Evolutionary conservation across 1,139 yeast genomes (phyloP).

Genomic region (Geotrichum fermentans): DNA sequence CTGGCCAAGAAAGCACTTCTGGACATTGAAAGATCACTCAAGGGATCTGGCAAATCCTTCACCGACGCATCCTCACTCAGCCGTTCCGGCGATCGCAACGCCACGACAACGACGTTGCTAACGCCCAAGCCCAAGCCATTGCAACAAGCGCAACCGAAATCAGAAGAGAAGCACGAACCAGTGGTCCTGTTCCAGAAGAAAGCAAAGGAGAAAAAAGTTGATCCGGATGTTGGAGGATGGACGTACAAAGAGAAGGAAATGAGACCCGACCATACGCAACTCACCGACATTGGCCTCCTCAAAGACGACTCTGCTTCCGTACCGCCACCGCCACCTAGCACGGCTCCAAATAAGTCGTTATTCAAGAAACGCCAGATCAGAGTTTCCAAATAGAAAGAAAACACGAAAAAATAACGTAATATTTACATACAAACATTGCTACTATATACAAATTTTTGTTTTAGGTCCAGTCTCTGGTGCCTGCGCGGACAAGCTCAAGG

Average conservation of each 20-base stretch:
- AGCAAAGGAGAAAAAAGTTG: conserved; percentile 7
- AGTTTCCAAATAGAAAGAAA: conserved; percentile 8
- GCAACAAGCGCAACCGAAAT: background rate
- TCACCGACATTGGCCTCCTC: conserved; percentile 9
- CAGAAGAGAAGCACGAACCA: background rate
- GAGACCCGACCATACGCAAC: background rate
- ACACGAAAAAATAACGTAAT: conserved; percentile 1
- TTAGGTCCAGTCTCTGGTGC: conserved; percentile 81
- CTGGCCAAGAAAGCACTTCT: conserved; percentile 27
- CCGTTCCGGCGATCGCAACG: background rate
- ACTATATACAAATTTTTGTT: conserved; percentile 6
- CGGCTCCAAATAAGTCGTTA: conserved; percentile 18
- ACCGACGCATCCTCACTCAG: background rate
- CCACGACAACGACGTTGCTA: background rate
- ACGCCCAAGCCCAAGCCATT: background rate
- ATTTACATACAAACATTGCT: conserved; percentile 9
- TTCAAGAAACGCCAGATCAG: conserved; percentile 28
- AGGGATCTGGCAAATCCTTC: conserved; percentile 14
- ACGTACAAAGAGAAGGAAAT: conserved; percentile 1
- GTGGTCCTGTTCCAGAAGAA: conserved; percentile 13
- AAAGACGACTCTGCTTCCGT: conserved; percentile 1
- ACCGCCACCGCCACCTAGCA: background rate
- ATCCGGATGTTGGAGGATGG: conserved; percentile 9
- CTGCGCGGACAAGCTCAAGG: conserved; percentile 91
- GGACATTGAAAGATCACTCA: conserved; percentile 25